These are phyloP conservation scores for Discostella pseudostelligera DNA, from an alignment of 108 stramenopile genomes.

Conservation along the genomic window DNA sequence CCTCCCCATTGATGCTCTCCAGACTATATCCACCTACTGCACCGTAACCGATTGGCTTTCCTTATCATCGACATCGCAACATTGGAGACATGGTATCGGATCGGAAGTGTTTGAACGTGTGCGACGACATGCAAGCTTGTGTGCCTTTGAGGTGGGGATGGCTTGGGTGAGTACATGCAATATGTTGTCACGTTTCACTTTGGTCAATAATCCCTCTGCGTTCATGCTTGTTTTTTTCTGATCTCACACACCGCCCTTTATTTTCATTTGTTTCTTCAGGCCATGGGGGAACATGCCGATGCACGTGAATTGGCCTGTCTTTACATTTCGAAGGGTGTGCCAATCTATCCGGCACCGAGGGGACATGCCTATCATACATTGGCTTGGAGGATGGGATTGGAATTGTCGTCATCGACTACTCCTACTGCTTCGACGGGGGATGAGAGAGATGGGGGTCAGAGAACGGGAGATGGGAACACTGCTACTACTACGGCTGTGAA, in stretches of 20 bases:
- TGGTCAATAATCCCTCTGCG: background rate
- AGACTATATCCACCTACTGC: slow-evolving; percentile 6
- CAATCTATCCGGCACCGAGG: slow-evolving; percentile 69
- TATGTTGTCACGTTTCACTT: background rate
- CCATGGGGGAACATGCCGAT: slow-evolving; percentile 69
- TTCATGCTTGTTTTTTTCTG: background rate
- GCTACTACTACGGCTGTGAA: background rate
- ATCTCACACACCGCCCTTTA: background rate
- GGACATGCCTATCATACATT: slow-evolving; percentile 77
- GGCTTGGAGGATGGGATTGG: slow-evolving; percentile 71
- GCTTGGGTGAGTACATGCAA: slow-evolving; percentile 61
- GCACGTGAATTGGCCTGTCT: slow-evolving; percentile 74
- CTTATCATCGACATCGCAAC: background rate
- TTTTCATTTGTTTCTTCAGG: slow-evolving; percentile 31
- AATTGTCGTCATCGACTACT: slow-evolving; percentile 31
- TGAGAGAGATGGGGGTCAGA: slow-evolving; percentile 1
- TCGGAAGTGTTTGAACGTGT: slow-evolving; percentile 55
- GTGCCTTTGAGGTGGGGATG: slow-evolving; percentile 71
- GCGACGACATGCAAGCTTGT: slow-evolving; percentile 74
- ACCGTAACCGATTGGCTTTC: background rate
- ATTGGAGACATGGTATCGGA: slow-evolving; percentile 20
- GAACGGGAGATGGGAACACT: background rate
- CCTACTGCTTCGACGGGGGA: slow-evolving; percentile 25
- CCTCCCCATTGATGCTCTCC: slow-evolving; percentile 20
- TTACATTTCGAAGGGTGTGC: slow-evolving; percentile 70